Evolutionary conservation across 1,284 basidiomycete species (phyloP).

Genomic region (Takashimella tepidaria): DNA sequence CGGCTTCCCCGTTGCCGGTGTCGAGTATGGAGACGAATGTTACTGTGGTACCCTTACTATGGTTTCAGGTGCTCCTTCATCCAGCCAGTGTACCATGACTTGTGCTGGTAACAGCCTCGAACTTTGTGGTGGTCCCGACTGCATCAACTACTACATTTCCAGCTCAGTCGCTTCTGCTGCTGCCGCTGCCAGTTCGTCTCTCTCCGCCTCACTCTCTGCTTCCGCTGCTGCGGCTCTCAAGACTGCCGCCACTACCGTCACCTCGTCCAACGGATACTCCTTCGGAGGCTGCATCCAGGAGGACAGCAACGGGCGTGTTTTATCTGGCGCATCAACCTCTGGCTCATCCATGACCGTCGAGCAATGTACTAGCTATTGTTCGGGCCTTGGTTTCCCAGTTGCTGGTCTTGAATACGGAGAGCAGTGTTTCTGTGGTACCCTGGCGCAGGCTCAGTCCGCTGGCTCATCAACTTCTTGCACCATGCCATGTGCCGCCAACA

Average conservation of each 20-base stretch:
- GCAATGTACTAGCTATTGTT: constrained; percentile 38
- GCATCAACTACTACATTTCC: background rate
- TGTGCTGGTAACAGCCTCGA: constrained; percentile 32
- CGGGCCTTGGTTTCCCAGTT: constrained; percentile 33
- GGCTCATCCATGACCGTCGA: constrained; percentile 28
- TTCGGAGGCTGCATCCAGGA: constrained; percentile 43
- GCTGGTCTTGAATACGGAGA: constrained; percentile 44
- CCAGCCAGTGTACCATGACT: constrained; percentile 26
- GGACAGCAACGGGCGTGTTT: constrained; percentile 28
- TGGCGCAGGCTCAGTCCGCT: background rate
- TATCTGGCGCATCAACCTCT: constrained; percentile 34
- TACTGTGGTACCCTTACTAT: constrained; percentile 35
- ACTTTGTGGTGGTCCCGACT: constrained; percentile 32
- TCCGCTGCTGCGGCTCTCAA: background rate
- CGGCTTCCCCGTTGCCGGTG: constrained; percentile 41
- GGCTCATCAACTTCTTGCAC: constrained; percentile 22
- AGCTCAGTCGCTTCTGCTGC: background rate
- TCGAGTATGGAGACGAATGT: constrained; percentile 44
- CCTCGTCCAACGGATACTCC: constrained; percentile 40
- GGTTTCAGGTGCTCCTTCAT: constrained; percentile 25
- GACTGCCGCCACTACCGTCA: constrained; percentile 22
- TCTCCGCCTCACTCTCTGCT: background rate
- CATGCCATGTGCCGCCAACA: constrained; percentile 34
- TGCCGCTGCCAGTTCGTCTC: background rate
- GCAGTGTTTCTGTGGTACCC: constrained; percentile 44